Evolutionary conservation across 345 rosid species (phyloP).

Genomic region (Hypericum perforatum): DNA sequence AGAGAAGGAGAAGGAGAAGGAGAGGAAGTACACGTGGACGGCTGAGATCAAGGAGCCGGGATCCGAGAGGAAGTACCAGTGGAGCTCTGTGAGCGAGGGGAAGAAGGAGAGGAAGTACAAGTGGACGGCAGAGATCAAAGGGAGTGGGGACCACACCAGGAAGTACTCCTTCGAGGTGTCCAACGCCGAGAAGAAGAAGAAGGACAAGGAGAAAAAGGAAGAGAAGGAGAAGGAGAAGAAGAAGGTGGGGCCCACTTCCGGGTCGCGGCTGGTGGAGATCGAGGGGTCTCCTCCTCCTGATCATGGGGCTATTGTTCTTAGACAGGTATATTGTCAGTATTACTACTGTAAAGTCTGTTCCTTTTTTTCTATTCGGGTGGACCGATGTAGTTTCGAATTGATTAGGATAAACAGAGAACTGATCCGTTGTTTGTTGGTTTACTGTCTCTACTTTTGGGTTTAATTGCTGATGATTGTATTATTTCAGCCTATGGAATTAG

Average conservation of each 20-base stretch:
- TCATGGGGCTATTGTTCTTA: conserved; percentile 41
- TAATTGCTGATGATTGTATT: no score
- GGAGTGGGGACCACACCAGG: conserved; percentile 41
- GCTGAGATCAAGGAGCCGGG: conserved; percentile 8
- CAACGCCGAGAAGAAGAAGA: conserved; percentile 27
- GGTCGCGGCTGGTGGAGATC: conserved; percentile 54
- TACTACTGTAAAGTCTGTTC: no score
- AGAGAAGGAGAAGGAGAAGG: conserved; percentile 45
- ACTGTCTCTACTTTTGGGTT: no score
- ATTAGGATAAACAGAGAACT: no score
- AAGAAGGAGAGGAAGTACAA: conserved; percentile 37
- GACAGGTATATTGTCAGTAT: conserved; percentile 41
- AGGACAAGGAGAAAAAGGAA: conserved; percentile 26
- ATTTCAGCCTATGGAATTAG: no score
- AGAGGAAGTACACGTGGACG: conserved; percentile 21
- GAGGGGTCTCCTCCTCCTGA: conserved; percentile 38
- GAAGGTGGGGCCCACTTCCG: conserved; percentile 31
- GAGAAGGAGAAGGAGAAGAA: conserved; percentile 9
- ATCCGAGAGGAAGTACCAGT: no score
- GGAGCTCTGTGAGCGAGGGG: neutral
- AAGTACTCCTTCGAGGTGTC: conserved; percentile 56
- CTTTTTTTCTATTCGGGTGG: no score
- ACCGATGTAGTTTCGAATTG: no score
- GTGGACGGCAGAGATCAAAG: conserved; percentile 75
- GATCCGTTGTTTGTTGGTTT: no score